phyloP scores from a whole-genome alignment of 176 grass and related monocot genomes.

The Triticum urartu region DNA sequence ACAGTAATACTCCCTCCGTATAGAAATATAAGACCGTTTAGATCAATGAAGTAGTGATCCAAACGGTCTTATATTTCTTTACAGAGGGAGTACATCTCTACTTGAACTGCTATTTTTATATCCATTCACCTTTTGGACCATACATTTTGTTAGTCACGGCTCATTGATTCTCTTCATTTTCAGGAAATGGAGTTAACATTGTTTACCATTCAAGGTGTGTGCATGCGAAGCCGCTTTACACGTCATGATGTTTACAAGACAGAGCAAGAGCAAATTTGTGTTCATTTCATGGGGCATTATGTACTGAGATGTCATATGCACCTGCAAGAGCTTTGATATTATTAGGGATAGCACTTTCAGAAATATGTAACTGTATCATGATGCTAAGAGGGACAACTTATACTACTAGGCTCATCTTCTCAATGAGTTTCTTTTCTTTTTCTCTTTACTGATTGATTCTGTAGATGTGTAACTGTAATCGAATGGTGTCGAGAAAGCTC shows the following conservation, averaged over 20 bases:
- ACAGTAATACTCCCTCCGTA: too few relatives aligned
- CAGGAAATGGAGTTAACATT: not conserved
- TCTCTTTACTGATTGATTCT: not conserved
- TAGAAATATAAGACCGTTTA: too few relatives aligned
- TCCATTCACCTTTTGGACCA: not conserved
- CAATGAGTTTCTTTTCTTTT: not conserved
- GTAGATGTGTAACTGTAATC: not conserved
- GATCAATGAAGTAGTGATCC: too few relatives aligned
- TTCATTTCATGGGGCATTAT: not conserved
- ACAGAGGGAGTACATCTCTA: too few relatives aligned
- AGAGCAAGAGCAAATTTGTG: not conserved
- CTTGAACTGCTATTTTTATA: not conserved
- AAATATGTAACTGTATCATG: not conserved
- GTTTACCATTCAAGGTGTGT: not conserved
- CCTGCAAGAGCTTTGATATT: not conserved
- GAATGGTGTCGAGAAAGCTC: not conserved
- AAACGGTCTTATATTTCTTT: too few relatives aligned
- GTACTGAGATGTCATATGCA: not conserved
- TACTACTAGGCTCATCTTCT: conserved; percentile 24
- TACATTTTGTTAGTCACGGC: not conserved
- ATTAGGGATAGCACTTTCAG: not conserved
- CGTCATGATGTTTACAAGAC: not conserved
- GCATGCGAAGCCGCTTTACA: not conserved
- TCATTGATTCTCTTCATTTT: not conserved
- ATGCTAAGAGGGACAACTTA: not conserved